Conservation (phyloP, 2,329 filamentous ascomycete species). For the Colletotrichum sp. region DNA sequence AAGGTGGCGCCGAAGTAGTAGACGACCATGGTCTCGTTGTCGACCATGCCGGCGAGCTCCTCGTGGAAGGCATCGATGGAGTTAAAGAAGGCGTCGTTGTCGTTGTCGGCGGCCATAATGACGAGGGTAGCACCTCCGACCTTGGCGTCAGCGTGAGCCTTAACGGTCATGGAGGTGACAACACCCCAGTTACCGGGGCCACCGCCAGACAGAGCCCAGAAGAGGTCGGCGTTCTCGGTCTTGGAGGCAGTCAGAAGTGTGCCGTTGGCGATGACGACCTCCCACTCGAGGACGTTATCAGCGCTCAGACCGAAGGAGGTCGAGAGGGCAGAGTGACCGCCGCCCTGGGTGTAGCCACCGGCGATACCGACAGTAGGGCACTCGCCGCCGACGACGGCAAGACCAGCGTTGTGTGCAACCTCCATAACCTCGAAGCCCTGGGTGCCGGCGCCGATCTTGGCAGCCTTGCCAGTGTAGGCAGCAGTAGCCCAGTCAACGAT, state of each 20-base stretch:
- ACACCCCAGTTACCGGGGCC: constrained; percentile 47
- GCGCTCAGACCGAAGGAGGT: constrained; percentile 61
- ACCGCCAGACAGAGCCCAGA: constrained; percentile 54
- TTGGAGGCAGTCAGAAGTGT: constrained; percentile 45
- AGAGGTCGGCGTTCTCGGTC: constrained; percentile 49
- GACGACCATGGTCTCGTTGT: constrained; percentile 53
- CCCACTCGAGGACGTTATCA: constrained; percentile 58
- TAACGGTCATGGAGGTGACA: constrained; percentile 42
- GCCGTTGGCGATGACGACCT: constrained; percentile 54
- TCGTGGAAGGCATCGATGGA: constrained; percentile 33
- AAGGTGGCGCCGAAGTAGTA: constrained; percentile 52
- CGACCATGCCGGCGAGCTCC: constrained; percentile 49
- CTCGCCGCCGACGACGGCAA: constrained; percentile 44
- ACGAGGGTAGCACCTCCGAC: constrained; percentile 35
- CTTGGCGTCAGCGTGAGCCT: constrained; percentile 35
- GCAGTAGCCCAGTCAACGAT: constrained; percentile 28
- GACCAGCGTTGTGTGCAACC: neutral
- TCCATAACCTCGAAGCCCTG: constrained; percentile 47
- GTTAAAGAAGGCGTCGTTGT: constrained; percentile 35
- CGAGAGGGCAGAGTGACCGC: constrained; percentile 60
- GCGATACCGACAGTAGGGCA: constrained; percentile 60
- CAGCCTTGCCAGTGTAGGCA: constrained; percentile 26
- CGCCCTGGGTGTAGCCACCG: constrained; percentile 67
- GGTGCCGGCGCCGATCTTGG: constrained; percentile 58
- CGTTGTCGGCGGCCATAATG: constrained; percentile 31